phyloP scores from a whole-genome alignment of 805 yeast genomes.

The Barnettozyma sucrosica region DNA sequence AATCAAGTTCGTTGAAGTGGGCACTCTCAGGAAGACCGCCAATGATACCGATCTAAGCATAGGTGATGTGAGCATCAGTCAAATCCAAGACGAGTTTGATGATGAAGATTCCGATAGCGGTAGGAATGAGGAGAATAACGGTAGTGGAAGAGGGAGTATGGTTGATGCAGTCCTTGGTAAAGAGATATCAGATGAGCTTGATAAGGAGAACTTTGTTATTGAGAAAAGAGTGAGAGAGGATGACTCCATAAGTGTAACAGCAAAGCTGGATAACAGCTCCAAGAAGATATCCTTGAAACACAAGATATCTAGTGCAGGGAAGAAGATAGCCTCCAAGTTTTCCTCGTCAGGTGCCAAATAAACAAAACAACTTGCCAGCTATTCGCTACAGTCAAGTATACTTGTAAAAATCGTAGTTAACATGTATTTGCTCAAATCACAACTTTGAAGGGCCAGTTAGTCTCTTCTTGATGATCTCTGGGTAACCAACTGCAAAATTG shows the following conservation, averaged over 20 bases:
- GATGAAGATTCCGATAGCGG: background rate
- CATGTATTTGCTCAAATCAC: constrained; percentile 12
- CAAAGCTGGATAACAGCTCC: constrained; percentile 3
- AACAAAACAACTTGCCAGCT: no score
- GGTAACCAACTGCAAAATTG: constrained; percentile 36
- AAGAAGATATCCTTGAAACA: constrained; percentile 19
- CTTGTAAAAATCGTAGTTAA: background rate
- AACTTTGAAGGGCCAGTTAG: constrained; percentile 32
- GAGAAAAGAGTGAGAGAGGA: constrained; percentile 17
- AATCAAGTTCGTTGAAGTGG: constrained; percentile 18
- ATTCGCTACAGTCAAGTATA: background rate
- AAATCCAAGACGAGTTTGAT: constrained; percentile 10
- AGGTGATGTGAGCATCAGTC: constrained; percentile 9
- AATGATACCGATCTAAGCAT: constrained; percentile 34
- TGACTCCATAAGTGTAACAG: constrained; percentile 5
- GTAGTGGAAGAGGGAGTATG: constrained; percentile 1
- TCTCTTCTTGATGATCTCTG: constrained; percentile 33
- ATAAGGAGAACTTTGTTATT: background rate
- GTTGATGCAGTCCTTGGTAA: background rate
- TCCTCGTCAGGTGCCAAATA: constrained; percentile 7
- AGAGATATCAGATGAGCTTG: background rate
- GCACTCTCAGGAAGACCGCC: constrained; percentile 13
- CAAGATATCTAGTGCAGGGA: constrained; percentile 23
- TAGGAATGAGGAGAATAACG: background rate
- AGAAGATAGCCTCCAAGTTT: constrained; percentile 24